Base-by-base conservation (phyloP, 495 filamentous ascomycete genomes). In the Podospora bellae-mahoneyi region DNA sequence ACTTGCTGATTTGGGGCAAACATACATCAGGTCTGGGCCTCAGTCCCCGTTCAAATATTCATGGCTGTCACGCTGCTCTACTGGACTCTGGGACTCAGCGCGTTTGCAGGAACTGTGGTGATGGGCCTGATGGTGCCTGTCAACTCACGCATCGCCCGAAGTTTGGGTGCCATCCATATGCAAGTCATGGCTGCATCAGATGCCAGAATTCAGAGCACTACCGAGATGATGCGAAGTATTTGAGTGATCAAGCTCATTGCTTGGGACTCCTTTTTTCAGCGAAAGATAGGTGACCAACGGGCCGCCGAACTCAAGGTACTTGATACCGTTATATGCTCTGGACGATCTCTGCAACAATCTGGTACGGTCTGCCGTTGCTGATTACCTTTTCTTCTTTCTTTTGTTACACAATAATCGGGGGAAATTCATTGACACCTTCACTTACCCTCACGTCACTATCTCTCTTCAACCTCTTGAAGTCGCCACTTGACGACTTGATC, bases 131-230 rank as follows among this genome's bases (percentile, higher is more conserved):
- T 69, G 58, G 53, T 68, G 56, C 67, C 67, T 5, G 55, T 68
- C 28, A 68, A 68, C 19, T 60, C 60, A 18, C 34, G 62, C 60
- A 68, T 68, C 19, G 60, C 67, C 55, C 60, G 55, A 32, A 28
- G 67, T 28, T 54, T 68, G 27, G 67, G 48, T 55, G 67, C 67
- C 34, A 48, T 64, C 28, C 66, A 68, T 48, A 58, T 58, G 60
- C 60, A 68, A 64, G 60, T 64, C n/a, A 58, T 64, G 66, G 60
- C 60, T 23, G 66, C 66, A 53, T 57, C 66, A 2, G 66, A 68
- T 39, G 48, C 9, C 27, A 61, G 66, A 18, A 68, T 68, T 9
- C 64, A 66, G 32, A 39, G 7, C 53, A 59, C 32, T 28, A 66
- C 32, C 28, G 64, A 66, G 64, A 16, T 66, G 13, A 30, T 66